Base-by-base conservation (phyloP, 805 yeast genomes). In the Wickerhamiella qilinensis region DNA sequence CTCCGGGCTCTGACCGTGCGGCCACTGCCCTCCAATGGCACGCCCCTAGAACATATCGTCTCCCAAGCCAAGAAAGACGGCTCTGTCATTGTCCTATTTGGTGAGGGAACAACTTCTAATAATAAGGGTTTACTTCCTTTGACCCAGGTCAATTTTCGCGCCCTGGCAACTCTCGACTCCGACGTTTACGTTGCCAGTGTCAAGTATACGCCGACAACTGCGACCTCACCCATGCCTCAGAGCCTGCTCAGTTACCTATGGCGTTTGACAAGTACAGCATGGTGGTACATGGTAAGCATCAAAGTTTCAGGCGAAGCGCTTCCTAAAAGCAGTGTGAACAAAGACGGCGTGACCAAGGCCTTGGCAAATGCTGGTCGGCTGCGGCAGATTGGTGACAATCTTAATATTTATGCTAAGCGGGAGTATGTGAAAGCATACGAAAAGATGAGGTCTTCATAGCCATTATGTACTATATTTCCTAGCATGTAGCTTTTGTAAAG, bases 81-180 rank as follows among this genome's bases (percentile, higher is more conserved):
- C n/a, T 65, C 68, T 31, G 59, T 64, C 0, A 64, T 73, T 3
- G 75, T 68, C 38, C 47, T 79, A 18, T 73, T 84, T 41, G 65
- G 77, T 2, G 96, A 85, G 51, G 94, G 94, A 0, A 81, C 94
- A 0, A 67, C 94, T 0, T 73, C 94, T 0, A 88, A 86, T 53
- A 91, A 93, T 37, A 75, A 75, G 44, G 75, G 85, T 0, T 52
- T 86, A 1, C 63, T 86, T 43, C 73, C 83, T 3, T 69, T 80
- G 39, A 59, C 62, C 27, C 35, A 42, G 3, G 41, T 52, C 3
- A 45, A 48, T 37, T 52, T 60, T 30, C 42, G 30, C 27, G 38
- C 34, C 17, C 35, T 44, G 24, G 39, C 42, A 25, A 38, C 30
- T 2, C 18, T 42, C 6, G 40, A 39, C 7, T 28, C 47, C 20